phyloP scores from a whole-genome alignment of 2,329 filamentous ascomycete genomes.

The Alternaria hordeiaustralica region DNA sequence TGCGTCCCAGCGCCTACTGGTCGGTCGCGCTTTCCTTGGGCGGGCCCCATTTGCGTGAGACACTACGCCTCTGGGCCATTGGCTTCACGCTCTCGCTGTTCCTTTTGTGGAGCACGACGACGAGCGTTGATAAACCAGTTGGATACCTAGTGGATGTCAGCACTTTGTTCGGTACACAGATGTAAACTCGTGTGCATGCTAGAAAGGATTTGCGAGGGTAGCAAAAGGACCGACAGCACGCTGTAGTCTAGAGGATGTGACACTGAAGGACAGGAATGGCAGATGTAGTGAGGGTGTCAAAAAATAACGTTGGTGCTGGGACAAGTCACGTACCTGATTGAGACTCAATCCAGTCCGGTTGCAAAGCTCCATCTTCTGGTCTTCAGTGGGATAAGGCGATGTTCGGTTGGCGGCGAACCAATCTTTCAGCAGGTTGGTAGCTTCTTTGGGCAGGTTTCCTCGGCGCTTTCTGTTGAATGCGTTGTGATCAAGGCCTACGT shows the following conservation, averaged over 20 bases:
- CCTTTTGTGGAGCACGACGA: constrained; percentile 56
- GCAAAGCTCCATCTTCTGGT: constrained; percentile 85
- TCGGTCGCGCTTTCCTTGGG: neutral
- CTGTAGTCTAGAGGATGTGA: constrained; percentile 3
- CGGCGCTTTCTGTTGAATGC: constrained; percentile 63
- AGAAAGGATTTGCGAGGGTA: neutral
- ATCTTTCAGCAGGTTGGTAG: constrained; percentile 77
- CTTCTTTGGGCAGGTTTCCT: constrained; percentile 89
- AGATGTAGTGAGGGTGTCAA: constrained; percentile 38
- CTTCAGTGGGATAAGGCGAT: constrained; percentile 86
- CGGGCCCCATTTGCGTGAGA: neutral
- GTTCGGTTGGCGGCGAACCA: constrained; percentile 67
- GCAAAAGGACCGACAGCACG: constrained; percentile 7
- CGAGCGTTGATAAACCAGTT: constrained; percentile 85
- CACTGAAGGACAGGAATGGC: constrained; percentile 22
- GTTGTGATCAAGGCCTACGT: constrained; percentile 36
- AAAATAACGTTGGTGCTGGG: constrained; percentile 45
- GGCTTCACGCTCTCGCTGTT: constrained; percentile 36
- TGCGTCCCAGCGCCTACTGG: neutral
- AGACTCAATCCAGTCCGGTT: constrained; percentile 77
- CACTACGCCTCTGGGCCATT: constrained; percentile 18
- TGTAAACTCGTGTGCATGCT: neutral
- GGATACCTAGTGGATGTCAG: constrained; percentile 59
- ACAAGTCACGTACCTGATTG: constrained; percentile 62
- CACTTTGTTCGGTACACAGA: neutral